Conservation (phyloP, 805 yeast genomes). For the Candida endomychidarum region DNA sequence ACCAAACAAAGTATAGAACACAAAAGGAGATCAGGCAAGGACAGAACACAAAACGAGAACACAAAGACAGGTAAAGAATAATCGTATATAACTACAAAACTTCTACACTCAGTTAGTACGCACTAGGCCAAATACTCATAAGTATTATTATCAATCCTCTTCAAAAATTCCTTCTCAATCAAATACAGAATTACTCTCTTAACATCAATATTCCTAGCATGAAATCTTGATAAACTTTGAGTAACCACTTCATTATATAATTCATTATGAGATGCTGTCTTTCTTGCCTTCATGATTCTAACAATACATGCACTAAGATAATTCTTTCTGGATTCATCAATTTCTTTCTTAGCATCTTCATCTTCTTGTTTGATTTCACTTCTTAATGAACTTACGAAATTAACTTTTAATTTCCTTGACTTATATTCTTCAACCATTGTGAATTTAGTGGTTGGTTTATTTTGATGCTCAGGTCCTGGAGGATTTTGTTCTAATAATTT, state of each 20-base stretch:
- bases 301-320: constrained; percentile 92
- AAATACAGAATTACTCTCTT: constrained; percentile 82
- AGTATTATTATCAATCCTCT: constrained; percentile 69
- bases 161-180: constrained; percentile 82
- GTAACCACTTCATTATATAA: constrained; percentile 85
- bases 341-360: constrained; percentile 74
- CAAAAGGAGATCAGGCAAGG: too few relatives aligned
- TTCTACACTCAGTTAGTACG: too few relatives aligned
- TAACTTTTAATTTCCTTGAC: constrained; percentile 79
- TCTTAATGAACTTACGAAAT: constrained; percentile 63
- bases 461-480: constrained; percentile 53
- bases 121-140: constrained; percentile 77
- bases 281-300: constrained; percentile 93
- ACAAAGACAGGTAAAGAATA: too few relatives aligned
- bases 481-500: constrained; percentile 71
- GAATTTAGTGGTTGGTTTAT: constrained; percentile 50
- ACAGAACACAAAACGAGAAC: too few relatives aligned
- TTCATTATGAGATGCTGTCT: constrained; percentile 72
- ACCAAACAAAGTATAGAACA: not conserved
- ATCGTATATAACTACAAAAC: too few relatives aligned
- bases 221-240: constrained; percentile 79
- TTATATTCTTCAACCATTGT: constrained; percentile 79
- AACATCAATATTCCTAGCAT: constrained; percentile 81
- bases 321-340: constrained; percentile 82
- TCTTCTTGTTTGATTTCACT: constrained; percentile 58